Evolutionary conservation across 768 basidiomycete genomes (phyloP), one percentile per base, ranked within the genome.

Genomic region (Suillus plorans): DNA sequence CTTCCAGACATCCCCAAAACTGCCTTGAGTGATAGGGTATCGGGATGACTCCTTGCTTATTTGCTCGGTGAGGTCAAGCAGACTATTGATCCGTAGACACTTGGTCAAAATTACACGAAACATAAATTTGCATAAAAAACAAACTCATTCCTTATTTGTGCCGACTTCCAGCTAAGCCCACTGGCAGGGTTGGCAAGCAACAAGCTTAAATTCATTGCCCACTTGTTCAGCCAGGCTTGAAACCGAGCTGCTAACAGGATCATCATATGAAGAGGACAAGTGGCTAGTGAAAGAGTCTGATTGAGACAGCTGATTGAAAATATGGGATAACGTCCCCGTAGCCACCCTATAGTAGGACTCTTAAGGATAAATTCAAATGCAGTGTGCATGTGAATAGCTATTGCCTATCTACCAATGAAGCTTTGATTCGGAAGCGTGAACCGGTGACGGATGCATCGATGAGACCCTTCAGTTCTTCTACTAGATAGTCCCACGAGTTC

Each of bases 1-100:
- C 55, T 74, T 65, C 73, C 73, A 74, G 16, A 74, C 52, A 56
- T 76, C 73, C 41, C 67, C 73, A 31, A 67, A 76, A 9, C 10
- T 42, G 3, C 73, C 73, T 25, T 58, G 56, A 9, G 56, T 37
- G 22, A 58, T 5, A 8, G 56, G 37, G 14, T 58, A 58, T 58
- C 56, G 16, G 5, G 56, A 57, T 8, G n/a, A 58, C 5, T 39
- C 56, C 9, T 58, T 58, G 37, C 56, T 58, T 25, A 58, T 58
- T 25, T 58, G 8, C 56, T 37, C 56, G 25, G 37, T 58, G 8
- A 58, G 56, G 22, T 58, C 56, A 8, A 16, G 56, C 37, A 58
- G 22, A 25, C 16, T 52, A 28, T 5, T 22, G 12, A 22, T n/a
- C 10, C 37, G 22, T 31, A 22, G 6, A 16, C 22, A 37, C n/a